Conservation (phyloP, 768 basidiomycete species). For the Omphalotus guepiniiformis region DNA sequence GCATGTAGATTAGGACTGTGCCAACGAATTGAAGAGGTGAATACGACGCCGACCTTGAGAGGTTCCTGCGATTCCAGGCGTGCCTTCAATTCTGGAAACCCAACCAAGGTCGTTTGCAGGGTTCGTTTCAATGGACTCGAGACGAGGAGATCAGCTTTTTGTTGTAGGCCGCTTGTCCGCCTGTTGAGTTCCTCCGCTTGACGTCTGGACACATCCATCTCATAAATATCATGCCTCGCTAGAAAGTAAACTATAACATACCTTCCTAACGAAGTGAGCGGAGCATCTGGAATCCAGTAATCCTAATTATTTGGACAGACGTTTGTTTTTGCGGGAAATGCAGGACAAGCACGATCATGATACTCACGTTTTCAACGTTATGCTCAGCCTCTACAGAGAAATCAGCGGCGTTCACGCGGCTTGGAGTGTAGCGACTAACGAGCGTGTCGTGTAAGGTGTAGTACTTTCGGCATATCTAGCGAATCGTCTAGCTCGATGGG, state of each 20-base stretch:
- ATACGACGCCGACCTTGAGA: constrained; percentile 1
- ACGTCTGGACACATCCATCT: not conserved
- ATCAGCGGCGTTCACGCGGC: not conserved
- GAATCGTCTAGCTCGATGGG: too few relatives aligned
- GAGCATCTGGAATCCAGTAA: constrained; percentile 3
- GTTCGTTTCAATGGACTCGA: constrained; percentile 6
- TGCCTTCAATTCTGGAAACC: not conserved
- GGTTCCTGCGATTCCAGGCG: constrained; percentile 3
- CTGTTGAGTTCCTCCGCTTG: constrained; percentile 4
- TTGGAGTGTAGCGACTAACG: not conserved
- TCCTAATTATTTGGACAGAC: not conserved
- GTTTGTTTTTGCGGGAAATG: not conserved
- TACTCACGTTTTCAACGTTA: constrained; percentile 1
- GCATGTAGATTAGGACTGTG: not conserved
- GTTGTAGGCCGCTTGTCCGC: not conserved
- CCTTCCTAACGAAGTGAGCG: constrained; percentile 4
- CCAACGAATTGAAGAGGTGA: too few relatives aligned
- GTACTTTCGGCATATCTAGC: not conserved
- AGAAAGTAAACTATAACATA: not conserved
- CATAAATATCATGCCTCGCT: not conserved
- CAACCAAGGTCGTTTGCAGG: constrained; percentile 5
- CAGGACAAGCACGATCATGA: not conserved
- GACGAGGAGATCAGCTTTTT: constrained; percentile 2
- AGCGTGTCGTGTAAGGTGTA: constrained; percentile 6
- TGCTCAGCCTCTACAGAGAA: constrained; percentile 2